Percentiles rank a stretch among this genome's conserved stretches.
Evolutionary conservation across 495 filamentous ascomycete species (phyloP).

Genomic region (Annulohypoxylon moriforme): DNA sequence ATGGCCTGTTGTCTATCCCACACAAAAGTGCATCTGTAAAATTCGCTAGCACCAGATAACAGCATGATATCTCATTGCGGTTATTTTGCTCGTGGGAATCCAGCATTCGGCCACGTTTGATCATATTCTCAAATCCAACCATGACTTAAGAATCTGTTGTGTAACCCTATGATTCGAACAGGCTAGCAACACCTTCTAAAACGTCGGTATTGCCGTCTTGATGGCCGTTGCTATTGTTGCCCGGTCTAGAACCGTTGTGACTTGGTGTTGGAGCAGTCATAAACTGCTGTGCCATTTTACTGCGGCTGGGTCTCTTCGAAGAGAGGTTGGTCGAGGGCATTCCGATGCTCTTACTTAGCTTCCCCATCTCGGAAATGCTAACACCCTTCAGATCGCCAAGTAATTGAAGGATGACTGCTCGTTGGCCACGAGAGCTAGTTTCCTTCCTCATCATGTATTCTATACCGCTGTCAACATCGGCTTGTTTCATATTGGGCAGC

Average conservation of each 20-base stretch:
- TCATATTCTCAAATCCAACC: neutral
- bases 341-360: conserved; percentile 66
- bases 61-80: neutral
- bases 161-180: conserved; percentile 46
- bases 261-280: conserved; percentile 53
- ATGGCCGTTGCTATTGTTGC: conserved; percentile 5
- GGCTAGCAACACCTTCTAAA: conserved; percentile 46
- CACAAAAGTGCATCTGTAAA: neutral
- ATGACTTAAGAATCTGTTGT: neutral
- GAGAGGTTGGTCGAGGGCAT: conserved; percentile 19
- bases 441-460: conserved; percentile 62
- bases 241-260: conserved; percentile 2
- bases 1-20: neutral
- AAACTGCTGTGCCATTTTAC: conserved; percentile 68
- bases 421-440: conserved; percentile 74
- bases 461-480: conserved; percentile 71
- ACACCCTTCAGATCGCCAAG: conserved; percentile 87
- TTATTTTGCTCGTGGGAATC: neutral
- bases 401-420: conserved; percentile 86
- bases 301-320: conserved; percentile 54
- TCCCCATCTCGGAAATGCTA: conserved; percentile 92
- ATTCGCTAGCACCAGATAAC: neutral
- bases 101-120: neutral
- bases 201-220: conserved; percentile 38
- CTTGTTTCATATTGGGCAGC: conserved; percentile 63